Conservation (phyloP, 2,329 filamentous ascomycete species). For the Emmonsiellopsis sp. region DNA sequence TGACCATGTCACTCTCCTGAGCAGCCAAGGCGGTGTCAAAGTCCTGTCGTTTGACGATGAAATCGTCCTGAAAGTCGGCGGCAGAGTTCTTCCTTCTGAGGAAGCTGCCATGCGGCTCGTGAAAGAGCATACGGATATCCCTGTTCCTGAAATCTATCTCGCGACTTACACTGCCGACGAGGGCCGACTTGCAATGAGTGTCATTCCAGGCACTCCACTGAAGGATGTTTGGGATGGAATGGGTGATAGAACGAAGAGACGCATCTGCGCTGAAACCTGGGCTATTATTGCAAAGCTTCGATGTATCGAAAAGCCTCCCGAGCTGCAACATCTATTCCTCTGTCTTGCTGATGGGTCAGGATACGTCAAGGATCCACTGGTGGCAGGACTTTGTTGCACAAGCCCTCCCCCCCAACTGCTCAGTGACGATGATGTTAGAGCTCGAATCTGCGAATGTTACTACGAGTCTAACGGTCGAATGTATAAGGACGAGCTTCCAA, state of each 20-base stretch:
- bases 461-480: slow-evolving; percentile 13
- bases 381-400: slow-evolving; percentile 15
- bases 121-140: slow-evolving; percentile 14
- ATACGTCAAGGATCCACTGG: slow-evolving; percentile 12
- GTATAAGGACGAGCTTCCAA: slow-evolving; percentile 14
- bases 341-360: slow-evolving; percentile 17
- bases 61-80: slow-evolving; percentile 6
- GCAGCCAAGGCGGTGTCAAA: slow-evolving; percentile 8
- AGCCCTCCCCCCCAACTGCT: slow-evolving; percentile 10
- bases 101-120: slow-evolving; percentile 7
- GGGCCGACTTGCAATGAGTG: slow-evolving; percentile 13
- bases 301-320: slow-evolving; percentile 11
- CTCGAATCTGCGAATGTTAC: slow-evolving; percentile 20
- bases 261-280: slow-evolving; percentile 16
- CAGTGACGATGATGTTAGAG: slow-evolving; percentile 15
- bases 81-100: slow-evolving; percentile 8
- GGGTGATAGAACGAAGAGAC: slow-evolving; percentile 14
- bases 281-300: slow-evolving; percentile 14
- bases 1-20: slow-evolving; percentile 6
- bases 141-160: slow-evolving; percentile 14
- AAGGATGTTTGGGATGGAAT: slow-evolving; percentile 14
- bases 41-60: slow-evolving; percentile 6
- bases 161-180: slow-evolving; percentile 2
- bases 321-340: slow-evolving; percentile 13
- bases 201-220: slow-evolving; percentile 12